Base-by-base conservation (phyloP, 257 asterid species). In the Misopates orontium region DNA sequence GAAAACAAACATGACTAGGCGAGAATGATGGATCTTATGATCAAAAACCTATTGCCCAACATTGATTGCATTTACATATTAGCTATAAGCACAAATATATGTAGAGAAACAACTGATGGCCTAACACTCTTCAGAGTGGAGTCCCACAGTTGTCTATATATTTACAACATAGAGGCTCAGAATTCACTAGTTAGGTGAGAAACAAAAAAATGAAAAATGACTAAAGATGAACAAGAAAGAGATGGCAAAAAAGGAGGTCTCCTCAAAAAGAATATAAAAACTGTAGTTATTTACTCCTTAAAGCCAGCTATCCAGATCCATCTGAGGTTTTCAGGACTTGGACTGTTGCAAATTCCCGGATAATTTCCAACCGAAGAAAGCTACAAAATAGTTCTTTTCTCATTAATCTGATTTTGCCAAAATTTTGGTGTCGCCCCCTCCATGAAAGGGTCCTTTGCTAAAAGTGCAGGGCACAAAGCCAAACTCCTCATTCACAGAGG, bases 251-350 rank as follows among this genome's bases (percentile, higher is more conserved):
- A 3, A 70, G 17, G 24, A 67, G 76, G 66, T 69, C 78, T 71
- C 84, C 85, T 5, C 42, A 63, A 51, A 78, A 80, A 82, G 70
- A 85, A 81, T 76, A 62, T 81, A 75, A 60, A 39, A 79, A 73
- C 77, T 78, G 82, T 80, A 65, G 80, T 68, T 83, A 88, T 89
- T 74, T 86, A 86, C 91, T 87, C 78, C 63, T 78, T 78, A 70
- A 73, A 21, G 78, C 87, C 77, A 56, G 45, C 68, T 76, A 80
- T 75, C 77, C 64, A 66, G 76, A 78, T 67, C 66, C 50, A 66
- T 64, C 66, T 75, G 57, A 55, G 80, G 78, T 77, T 77, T n/a
- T 74, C 76, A 71, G 56, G 64, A 73, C 66, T 78, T 68, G 52
- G 42, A 73, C 39, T 42, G 60, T 62, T 31, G 63, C 63, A 60